Base-by-base conservation (phyloP, 257 asterid species). In the Petunia secreta region DNA sequence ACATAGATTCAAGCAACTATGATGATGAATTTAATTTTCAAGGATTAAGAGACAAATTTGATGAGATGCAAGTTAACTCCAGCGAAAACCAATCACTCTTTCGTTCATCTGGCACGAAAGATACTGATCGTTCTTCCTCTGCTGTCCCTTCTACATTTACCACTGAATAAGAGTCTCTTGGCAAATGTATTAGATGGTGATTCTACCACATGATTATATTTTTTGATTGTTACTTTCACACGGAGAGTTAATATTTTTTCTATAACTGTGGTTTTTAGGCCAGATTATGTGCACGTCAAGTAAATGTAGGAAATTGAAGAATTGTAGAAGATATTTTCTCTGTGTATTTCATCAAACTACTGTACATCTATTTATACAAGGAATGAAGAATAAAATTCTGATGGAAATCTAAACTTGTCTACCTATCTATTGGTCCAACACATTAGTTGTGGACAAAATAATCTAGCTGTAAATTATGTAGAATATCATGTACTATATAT, bases 1-100 rank as follows among this genome's bases (percentile, higher is more conserved):
- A 81, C 82, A 79, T 84, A 81, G 85, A 87, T 48, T 87, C 93
- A 59, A 78, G 64, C 73, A 67, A 85, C 50, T 74, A 82, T 80
- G 75, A 75, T 4, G 88, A 80, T 69, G 91, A 91, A 37, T 10
- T 85, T 52, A 86, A 87, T 67, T 84, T 88, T 85, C 83, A 81
- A 75, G 85, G 84, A 48, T 81, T 90, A 14, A 80, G 92, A 81
- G 89, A 89, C 41, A 90, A 86, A 66, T 87, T 75, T 53, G 84
- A 85, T 5, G 88, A 89, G 36, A 10, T 78, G 78, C 84, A 84
- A 57, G 6, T 34, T 59, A 82, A 80, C 50, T 75, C 82, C 0
- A 69, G 79, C 73, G 87, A 75, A 75, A 66, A 85, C 41, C 83
- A 63, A 41, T 39, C 68, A 37, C 65, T 13, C 77, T 54, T 58